A percentile compares a stretch with the other conserved stretches of the same genome.
These are phyloP conservation scores for Cladosporium phlei DNA, from an alignment of 2,329 filamentous ascomycete species.

Conservation along the genomic window DNA sequence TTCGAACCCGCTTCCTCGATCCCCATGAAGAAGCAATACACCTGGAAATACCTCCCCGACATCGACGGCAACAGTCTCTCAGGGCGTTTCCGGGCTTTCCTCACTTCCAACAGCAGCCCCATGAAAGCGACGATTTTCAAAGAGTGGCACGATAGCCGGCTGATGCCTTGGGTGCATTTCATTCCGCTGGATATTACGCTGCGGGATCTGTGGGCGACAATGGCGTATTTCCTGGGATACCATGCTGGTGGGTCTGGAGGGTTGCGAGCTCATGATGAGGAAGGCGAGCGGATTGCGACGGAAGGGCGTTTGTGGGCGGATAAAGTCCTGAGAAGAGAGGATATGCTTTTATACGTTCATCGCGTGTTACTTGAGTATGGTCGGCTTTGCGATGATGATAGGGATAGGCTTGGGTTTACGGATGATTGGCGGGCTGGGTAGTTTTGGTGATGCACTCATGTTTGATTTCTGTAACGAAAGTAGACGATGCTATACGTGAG, in stretches of 20 bases:
- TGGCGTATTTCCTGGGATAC: conserved; percentile 24
- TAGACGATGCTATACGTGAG: too few species aligned
- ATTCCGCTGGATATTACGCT: conserved; percentile 30
- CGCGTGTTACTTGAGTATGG: conserved; percentile 23
- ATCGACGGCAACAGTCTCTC: conserved; percentile 60
- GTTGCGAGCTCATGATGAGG: conserved; percentile 14
- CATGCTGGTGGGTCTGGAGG: too few species aligned
- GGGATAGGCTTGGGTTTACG: conserved; percentile 14
- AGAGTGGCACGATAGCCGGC: conserved; percentile 35
- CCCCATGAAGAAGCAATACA: conserved; percentile 39
- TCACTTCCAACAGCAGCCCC: conserved; percentile 23
- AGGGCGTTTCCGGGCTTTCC: conserved; percentile 32
- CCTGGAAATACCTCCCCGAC: conserved; percentile 65
- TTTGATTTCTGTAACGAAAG: too few species aligned
- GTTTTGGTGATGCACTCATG: too few species aligned
- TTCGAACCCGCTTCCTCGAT: conserved; percentile 32
- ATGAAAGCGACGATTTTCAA: conserved; percentile 35
- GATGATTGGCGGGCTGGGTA: not conserved
- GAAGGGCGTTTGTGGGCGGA: conserved; percentile 21
- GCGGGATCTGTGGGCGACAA: conserved; percentile 26
- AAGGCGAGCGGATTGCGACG: conserved; percentile 22
- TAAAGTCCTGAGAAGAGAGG: conserved; percentile 21
- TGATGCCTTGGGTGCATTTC: conserved; percentile 35
- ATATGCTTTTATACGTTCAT: conserved; percentile 22
- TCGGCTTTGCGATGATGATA: conserved; percentile 17